phyloP scores from a whole-genome alignment of 805 yeast genomes.

The Hyphopichia homilentoma region DNA sequence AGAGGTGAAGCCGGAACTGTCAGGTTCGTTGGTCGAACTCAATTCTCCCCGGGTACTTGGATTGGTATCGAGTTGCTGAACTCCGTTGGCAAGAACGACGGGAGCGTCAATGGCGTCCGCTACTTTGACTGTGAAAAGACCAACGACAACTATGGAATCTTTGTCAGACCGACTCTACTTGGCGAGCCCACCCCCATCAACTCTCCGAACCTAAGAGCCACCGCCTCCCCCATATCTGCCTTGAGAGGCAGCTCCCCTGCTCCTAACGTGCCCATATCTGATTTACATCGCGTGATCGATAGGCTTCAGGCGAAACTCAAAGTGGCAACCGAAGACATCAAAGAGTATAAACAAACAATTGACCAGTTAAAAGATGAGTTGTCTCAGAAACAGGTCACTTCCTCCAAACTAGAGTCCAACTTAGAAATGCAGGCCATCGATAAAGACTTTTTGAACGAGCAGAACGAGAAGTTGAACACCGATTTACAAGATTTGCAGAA shows the following conservation, averaged over 20 bases:
- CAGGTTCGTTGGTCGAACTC: slow-evolving; percentile 48
- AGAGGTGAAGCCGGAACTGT: slow-evolving; percentile 43
- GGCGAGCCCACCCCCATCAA: slow-evolving; percentile 4
- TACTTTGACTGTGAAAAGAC: slow-evolving; percentile 38
- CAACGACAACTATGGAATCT: slow-evolving; percentile 41
- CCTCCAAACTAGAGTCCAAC: slow-evolving; percentile 13
- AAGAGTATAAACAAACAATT: slow-evolving; percentile 15
- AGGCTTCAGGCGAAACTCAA: slow-evolving; percentile 47
- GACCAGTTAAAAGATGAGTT: slow-evolving; percentile 11
- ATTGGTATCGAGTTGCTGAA: slow-evolving; percentile 44
- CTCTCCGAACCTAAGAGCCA: too few species aligned
- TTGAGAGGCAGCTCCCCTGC: slow-evolving; percentile 9
- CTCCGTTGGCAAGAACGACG: slow-evolving; percentile 46
- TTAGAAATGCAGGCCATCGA: slow-evolving; percentile 39
- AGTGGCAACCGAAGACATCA: slow-evolving; percentile 21
- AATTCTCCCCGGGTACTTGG: slow-evolving; percentile 59
- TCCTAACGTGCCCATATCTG: too few species aligned
- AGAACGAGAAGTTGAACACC: slow-evolving; percentile 23
- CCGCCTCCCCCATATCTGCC: slow-evolving; percentile 22
- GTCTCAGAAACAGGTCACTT: neutral
- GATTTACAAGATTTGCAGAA: slow-evolving; percentile 21
- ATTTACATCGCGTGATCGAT: slow-evolving; percentile 16
- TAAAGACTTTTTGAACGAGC: slow-evolving; percentile 36
- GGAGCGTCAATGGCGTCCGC: slow-evolving; percentile 39
- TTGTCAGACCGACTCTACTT: slow-evolving; percentile 41